phyloP scores from a whole-genome alignment of 2,329 filamentous ascomycete genomes.

The Sordariomycetes sp. region DNA sequence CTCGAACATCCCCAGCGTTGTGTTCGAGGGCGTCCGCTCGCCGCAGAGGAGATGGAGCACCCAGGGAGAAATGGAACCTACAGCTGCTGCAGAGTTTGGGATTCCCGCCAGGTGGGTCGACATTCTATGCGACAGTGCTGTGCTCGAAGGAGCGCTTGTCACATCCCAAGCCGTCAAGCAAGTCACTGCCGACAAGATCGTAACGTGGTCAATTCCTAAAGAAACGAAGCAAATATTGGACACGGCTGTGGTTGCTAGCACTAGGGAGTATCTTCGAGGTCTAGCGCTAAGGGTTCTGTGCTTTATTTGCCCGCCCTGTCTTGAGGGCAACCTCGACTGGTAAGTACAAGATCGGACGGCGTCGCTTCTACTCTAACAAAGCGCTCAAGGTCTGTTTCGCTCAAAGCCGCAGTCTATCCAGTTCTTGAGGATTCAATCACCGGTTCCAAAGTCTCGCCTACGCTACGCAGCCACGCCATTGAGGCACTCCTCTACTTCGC shows the following conservation, averaged over 20 bases:
- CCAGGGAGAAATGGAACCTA: constrained; percentile 15
- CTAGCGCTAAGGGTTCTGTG: constrained; percentile 14
- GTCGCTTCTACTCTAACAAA: fast-evolving
- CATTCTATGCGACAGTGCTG: constrained; percentile 7
- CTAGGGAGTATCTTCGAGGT: constrained; percentile 9
- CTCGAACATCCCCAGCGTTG: constrained; percentile 10
- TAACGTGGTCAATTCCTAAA: constrained; percentile 10
- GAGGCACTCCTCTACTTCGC: constrained; percentile 19
- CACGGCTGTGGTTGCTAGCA: constrained; percentile 7
- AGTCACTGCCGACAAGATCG: constrained; percentile 9
- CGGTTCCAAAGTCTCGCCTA: constrained; percentile 7
- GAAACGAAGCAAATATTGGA: constrained; percentile 2
- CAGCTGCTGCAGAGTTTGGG: constrained; percentile 12
- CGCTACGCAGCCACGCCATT: constrained; percentile 11
- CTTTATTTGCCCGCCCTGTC: constrained; percentile 19
- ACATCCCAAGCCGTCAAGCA: constrained; percentile 8
- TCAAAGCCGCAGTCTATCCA: constrained; percentile 16
- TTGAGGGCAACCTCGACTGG: constrained; percentile 21
- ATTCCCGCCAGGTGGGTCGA: constrained; percentile 10
- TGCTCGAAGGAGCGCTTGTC: constrained; percentile 3
- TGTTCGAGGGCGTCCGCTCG: constrained; percentile 11
- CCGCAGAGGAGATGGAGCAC: constrained; percentile 15
- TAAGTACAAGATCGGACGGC: constrained; percentile 3
- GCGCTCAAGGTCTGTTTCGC: constrained; percentile 10
- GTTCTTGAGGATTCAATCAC: constrained; percentile 12